Evolutionary conservation across 345 rosid genomes (phyloP), one percentile per base, ranked within the genome.

Genomic region (Rhodamnia rubescens): DNA sequence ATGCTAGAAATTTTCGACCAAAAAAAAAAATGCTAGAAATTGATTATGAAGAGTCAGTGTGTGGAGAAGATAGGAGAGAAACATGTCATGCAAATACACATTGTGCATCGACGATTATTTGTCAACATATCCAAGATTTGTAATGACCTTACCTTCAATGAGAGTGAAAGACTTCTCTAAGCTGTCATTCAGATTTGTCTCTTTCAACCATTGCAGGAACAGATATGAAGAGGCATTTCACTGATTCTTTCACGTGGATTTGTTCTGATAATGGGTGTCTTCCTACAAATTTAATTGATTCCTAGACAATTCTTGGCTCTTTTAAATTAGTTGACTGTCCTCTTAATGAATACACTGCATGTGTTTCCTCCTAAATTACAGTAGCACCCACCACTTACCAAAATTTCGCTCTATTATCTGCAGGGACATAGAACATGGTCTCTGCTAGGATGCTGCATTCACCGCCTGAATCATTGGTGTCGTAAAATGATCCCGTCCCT

Each of bases 381-480:
- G 7, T 42, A 69, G 78, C 78, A 16, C 6, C 78, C 16, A 18
- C 26, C 50, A 82, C 74, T 87, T 89, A 94, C 96, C 96, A 92
- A 85, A 91, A 94, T 83, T 94, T 94, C 4, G 94, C 94, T 82
- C 88, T 88, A 90, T 91, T 92, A 87, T 92, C 92, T 2, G 94
- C 91, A 3, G 94, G 94, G 78, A 88, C 88, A 87, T 90, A 92
- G 83, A 88, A 92, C 90, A 90, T 90, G 59, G 90, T 90, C 90
- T 92, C 89, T 74, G 92, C 89, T n/a, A 75, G 92, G 84, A 92
- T 92, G 27, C 94, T 92, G 36, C 94, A 92, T 86, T 92, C 94
- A 36, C 94, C 94, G 21, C 92, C 92, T 47, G 94, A 90, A 88
- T 92, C 94, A 27, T 32, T 86, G 22, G 80, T 86, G 81, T 87